Evolutionary conservation across 352 stramenopile genomes (phyloP), one percentile per base, ranked within the genome.

Genomic region (Phytophthora niederhauseri): DNA sequence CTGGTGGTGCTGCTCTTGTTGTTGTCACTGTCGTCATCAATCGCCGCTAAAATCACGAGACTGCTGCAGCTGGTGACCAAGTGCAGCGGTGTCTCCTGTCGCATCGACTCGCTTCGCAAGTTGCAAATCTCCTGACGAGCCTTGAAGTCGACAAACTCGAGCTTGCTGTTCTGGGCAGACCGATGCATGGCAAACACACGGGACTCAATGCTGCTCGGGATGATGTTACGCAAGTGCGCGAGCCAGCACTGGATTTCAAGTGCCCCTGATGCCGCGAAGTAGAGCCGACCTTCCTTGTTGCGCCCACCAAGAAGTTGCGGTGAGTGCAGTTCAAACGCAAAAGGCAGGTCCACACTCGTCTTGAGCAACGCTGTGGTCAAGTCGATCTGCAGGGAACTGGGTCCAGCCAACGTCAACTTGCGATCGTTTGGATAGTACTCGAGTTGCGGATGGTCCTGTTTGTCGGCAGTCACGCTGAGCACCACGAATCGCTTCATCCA

Each of bases 171-270:
- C 45, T 92, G 87, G 26, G 75, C 72, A 2, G 78, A 77, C 30
- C 88, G 81, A 45, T 94, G 88, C 84, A 95, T 94, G 15, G 86
- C 84, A 61, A 93, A 95, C 14, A 95, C 55, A 0, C 85, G 76
- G n/a, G 81, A 85, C 55, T 92, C 85, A 38, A 95, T 86, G 50
- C 71, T 92, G 60, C 75, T 91, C 3, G 85, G 84, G 24, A 91
- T 87, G 26, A 72, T 89, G 53, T 96, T 81, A 17, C 89, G 84
- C 34, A 98, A 57, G 34, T 94, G 80, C 0, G 89, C 85, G 11
- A 98, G 76, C 93, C 94, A 98, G 43, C 78, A 78, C 64, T 98
- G 91, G 22, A 97, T 89, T 61, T 98, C 89, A 38, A 96, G 65
- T 43, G 98, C 92, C 36, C 69, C 90, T 30, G 91, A 80, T 0